Percentiles rank a stretch among this genome's conserved stretches.
Conservation (phyloP, 2,329 filamentous ascomycete species). For the Sphaerulina musiva region DNA sequence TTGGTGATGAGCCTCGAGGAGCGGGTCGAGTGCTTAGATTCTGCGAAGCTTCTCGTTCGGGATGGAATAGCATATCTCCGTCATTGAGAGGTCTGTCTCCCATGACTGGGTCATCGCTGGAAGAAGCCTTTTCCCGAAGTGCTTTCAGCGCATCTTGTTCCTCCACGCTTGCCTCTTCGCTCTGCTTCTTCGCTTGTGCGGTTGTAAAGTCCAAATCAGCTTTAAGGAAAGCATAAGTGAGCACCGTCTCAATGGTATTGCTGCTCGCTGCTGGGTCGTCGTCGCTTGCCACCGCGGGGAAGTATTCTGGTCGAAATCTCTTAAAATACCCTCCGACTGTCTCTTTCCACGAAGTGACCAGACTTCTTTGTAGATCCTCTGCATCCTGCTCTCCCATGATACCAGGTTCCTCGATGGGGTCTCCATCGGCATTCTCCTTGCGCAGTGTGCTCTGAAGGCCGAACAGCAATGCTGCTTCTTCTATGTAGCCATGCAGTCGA, state of each 20-base stretch:
- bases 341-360: constrained; percentile 72
- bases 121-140: constrained; percentile 7
- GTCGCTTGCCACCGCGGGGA: constrained; percentile 32
- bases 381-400: constrained; percentile 53
- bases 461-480: constrained; percentile 70
- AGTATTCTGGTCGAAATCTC: constrained; percentile 77
- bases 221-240: constrained; percentile 88
- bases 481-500: constrained; percentile 79
- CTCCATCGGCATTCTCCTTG: constrained; percentile 32
- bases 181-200: constrained; percentile 73
- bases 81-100: constrained; percentile 75
- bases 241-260: constrained; percentile 63
- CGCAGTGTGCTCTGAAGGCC: constrained; percentile 69
- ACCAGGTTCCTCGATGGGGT: constrained; percentile 40
- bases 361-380: constrained; percentile 59
- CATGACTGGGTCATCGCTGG: constrained; percentile 53
- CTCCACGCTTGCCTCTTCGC: constrained; percentile 15
- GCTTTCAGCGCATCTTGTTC: constrained; percentile 11
- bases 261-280: constrained; percentile 21
- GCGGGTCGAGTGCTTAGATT: constrained; percentile 28
- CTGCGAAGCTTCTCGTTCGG: constrained; percentile 41
- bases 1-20: constrained; percentile 42
- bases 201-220: constrained; percentile 92
- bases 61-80: constrained; percentile 71
- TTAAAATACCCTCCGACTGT: constrained; percentile 92